Conservation (phyloP, 1,284 basidiomycete species). For the Fomitopsis palustris region DNA sequence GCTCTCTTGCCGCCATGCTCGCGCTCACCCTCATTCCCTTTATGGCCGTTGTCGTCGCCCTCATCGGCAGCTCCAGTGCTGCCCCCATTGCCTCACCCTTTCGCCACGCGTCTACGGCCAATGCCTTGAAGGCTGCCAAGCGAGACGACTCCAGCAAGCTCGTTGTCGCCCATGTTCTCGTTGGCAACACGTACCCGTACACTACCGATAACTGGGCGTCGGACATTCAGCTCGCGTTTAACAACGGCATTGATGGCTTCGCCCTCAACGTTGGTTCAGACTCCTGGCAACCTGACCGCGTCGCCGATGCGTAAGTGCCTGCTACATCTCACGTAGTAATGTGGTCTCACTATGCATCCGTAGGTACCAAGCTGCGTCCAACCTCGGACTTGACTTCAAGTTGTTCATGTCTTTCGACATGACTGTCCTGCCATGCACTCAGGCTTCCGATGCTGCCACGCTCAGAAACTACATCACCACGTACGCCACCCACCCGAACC, state of each 20-base stretch:
- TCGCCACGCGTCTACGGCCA: constrained; percentile 1
- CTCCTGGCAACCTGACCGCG: constrained; percentile 59
- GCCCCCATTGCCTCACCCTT: constrained; percentile 4
- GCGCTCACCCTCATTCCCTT: background rate
- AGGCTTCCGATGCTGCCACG: constrained; percentile 47
- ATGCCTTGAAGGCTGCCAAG: constrained; percentile 6
- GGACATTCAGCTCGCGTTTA: constrained; percentile 56
- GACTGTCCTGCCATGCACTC: constrained; percentile 58
- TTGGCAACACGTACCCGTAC: constrained; percentile 68
- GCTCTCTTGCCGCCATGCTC: background rate
- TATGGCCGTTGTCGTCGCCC: background rate
- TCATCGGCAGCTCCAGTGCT: background rate
- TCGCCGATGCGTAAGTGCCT: constrained; percentile 59
- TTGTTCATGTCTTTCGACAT: constrained; percentile 82
- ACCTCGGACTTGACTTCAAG: constrained; percentile 62
- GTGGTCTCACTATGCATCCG: constrained; percentile 6
- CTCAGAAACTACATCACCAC: constrained; percentile 58
- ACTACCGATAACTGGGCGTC: constrained; percentile 50
- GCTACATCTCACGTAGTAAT: background rate
- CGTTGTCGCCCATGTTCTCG: constrained; percentile 65
- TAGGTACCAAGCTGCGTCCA: constrained; percentile 53
- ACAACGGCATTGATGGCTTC: constrained; percentile 63
- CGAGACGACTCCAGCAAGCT: constrained; percentile 36
- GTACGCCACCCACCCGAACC: constrained; percentile 59
- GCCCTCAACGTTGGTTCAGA: constrained; percentile 67